phyloP scores from a whole-genome alignment of 164 flowering plant species.

The Houttuynia cordata region DNA sequence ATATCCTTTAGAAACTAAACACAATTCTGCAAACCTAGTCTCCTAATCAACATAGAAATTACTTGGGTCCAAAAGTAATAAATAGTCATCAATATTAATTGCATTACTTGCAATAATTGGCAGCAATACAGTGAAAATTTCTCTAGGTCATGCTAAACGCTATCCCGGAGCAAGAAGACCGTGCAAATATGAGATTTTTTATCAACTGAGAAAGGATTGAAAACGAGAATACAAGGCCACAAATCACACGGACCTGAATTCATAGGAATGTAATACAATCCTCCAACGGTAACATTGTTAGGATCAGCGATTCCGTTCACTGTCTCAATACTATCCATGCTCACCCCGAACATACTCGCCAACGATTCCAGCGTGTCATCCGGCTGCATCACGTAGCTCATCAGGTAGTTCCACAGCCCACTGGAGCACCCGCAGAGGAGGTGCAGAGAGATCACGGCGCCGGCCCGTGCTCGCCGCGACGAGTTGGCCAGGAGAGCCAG shows the following conservation, averaged over 20 bases:
- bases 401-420: constrained; percentile 84
- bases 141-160: no score
- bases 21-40: no score
- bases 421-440: constrained; percentile 87
- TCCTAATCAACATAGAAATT: no score
- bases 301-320: constrained; percentile 70
- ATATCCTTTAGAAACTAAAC: no score
- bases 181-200: no score
- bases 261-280: constrained; percentile 63
- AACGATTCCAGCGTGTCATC: constrained; percentile 60
- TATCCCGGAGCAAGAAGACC: no score
- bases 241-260: constrained; percentile 48
- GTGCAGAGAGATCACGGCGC: constrained; percentile 64
- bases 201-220: background rate
- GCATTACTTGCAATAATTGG: no score
- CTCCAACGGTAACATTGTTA: constrained; percentile 58
- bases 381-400: constrained; percentile 78
- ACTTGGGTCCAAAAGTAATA: no score
- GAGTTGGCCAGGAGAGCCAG: constrained; percentile 41
- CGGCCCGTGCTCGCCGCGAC: constrained; percentile 34
- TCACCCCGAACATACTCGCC: constrained; percentile 87
- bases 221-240: background rate
- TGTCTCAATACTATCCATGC: constrained; percentile 81
- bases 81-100: no score
- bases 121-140: no score